Base-by-base conservation (phyloP, 2,329 filamentous ascomycete genomes). In the Cladosporium sp. region DNA sequence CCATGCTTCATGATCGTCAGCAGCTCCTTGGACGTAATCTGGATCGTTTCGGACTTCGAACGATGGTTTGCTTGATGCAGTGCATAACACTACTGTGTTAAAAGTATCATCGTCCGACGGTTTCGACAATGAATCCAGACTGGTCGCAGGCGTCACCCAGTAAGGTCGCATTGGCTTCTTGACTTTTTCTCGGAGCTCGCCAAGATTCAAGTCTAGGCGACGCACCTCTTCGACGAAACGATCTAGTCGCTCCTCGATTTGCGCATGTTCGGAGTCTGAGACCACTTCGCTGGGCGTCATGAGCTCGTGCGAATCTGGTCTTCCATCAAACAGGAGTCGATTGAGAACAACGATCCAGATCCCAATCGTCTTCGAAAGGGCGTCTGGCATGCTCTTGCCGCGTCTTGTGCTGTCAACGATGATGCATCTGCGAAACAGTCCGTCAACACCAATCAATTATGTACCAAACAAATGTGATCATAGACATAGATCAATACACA, bases 331-430 rank as follows among this genome's bases (percentile, higher is more conserved):
- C 4, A 98, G 81, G 3, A 88, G 82, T 57, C 86, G 84, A 78
- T 98, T 98, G 72, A 97, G 79, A 21, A 97, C 92, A 68, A 90
- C 87, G 78, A 91, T 93, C 95, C 95, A 99, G 68, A 97, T 91
- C 1, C 95, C 94, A 30, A 98, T 84, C 0, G 95, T 98, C 78
- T 97, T 97, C 72, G 91, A 92, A 21, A 99, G 84, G 18, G 95
- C 93, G 80, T 99, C 95, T 0, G 95, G 94, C 88, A 98, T 96
- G 87, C 90, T 86, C 81, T 98, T 98, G 11, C 95, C 95, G 62
- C 94, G 85, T 65, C 95, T 85, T 0, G 95, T 99, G 30, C 93
- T 97, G 79, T 99, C 95, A 52, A 98, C 91, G 66, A 99, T 88
- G 67, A 98, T 89, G 77, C 89, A 88, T 41, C 88, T 88, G 69